Base-by-base conservation (phyloP, 768 basidiomycete genomes). In the Suillus cothurnatus region DNA sequence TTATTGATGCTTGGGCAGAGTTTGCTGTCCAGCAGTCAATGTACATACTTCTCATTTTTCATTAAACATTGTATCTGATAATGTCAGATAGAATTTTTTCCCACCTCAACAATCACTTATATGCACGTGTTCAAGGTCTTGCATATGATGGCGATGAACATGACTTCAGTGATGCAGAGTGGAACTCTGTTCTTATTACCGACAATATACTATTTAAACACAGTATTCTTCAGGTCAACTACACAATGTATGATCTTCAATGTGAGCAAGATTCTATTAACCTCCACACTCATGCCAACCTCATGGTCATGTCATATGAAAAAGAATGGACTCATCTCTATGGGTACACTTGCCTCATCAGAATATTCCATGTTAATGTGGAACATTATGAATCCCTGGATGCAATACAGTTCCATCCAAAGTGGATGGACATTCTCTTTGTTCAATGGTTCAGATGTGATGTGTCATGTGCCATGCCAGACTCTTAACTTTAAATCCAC, bases 371-470 rank as follows among this genome's bases (percentile, higher is more conserved):
- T 47, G 39, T 56, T n/a, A 56, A 28, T 11, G 41, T 41, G 41
- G 41, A 41, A 41, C 12, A 41, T 41, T 19, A 41, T 41, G 19
- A 41, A 41, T 19, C 41, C 19, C 41, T 17, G 1, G 6, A 41
- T 41, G 12, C 41, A 6, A 11, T 41, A 41, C 41, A 19, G 19
- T 43, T 1, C 41, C 6, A 6, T 4, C 41, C 41, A 1, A 43
- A 43, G 14, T 6, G 65, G 6, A 76, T 83, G 65, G 75, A 80
- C 4, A 77, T 83, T 56, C 69, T 85, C 5, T 82, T 77, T 76
- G 81, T 84, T 1, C 71, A 75, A 6, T 80, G 81, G 80, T 71
- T 79, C 60, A 76, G 76, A 1, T n/a, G n/a, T n/a, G n/a, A n/a
- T n/a, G n/a, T n/a, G n/a, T n/a, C n/a, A n/a, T n/a, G n/a, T n/a